Evolutionary conservation across 1,284 basidiomycete genomes (phyloP).

Genomic region (Rhodotorula sp.): DNA sequence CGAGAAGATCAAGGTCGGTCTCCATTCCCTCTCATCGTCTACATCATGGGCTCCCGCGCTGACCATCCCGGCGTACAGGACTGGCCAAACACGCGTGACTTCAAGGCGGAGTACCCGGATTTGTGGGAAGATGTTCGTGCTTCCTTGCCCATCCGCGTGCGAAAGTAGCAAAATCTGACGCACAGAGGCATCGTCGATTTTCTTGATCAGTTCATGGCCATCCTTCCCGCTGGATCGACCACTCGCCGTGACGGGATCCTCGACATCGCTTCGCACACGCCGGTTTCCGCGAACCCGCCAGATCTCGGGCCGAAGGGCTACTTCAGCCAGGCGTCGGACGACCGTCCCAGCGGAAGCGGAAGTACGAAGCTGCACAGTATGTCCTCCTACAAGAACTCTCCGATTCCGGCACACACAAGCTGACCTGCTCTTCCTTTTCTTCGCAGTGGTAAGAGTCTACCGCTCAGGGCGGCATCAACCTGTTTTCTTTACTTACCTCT

Average conservation of each 20-base stretch:
- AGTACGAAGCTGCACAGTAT: slow-evolving; percentile 80
- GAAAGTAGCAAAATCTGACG: neutral
- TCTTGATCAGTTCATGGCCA: slow-evolving; percentile 61
- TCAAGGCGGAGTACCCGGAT: slow-evolving; percentile 75
- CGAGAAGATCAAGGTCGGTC: slow-evolving; percentile 74
- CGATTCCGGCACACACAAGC: neutral
- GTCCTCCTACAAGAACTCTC: neutral
- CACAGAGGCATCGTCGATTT: neutral
- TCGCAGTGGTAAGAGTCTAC: slow-evolving; percentile 6
- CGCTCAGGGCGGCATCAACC: neutral
- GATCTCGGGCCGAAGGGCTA: slow-evolving; percentile 71
- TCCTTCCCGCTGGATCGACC: slow-evolving; percentile 82
- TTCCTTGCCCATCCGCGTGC: too few species aligned
- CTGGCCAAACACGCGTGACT: slow-evolving; percentile 85
- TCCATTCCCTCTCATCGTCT: neutral
- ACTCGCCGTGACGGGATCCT: slow-evolving; percentile 81
- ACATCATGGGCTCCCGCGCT: neutral
- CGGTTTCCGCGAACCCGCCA: slow-evolving; percentile 73
- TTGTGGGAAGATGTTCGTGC: slow-evolving; percentile 66
- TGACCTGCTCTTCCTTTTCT: neutral
- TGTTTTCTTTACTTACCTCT: neutral
- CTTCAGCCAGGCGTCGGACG: slow-evolving; percentile 46
- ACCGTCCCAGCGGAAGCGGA: slow-evolving; percentile 65
- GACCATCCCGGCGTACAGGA: slow-evolving; percentile 58
- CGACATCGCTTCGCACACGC: slow-evolving; percentile 82